These are phyloP conservation scores for Eucalyptus coolabah DNA, from an alignment of 345 rosid genomes.

Conservation along the genomic window DNA sequence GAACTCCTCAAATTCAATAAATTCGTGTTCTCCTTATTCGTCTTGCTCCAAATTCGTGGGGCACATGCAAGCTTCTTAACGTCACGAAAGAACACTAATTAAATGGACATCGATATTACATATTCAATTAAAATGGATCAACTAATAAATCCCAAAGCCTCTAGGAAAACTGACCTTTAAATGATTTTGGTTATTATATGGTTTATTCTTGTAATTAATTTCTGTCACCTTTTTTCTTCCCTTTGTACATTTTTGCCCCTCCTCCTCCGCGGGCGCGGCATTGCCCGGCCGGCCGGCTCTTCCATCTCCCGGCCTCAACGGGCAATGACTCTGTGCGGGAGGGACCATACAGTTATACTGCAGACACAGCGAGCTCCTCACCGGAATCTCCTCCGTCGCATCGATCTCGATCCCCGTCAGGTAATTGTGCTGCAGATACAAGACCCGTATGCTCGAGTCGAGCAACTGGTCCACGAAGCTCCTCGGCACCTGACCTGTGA, in stretches of 20 bases:
- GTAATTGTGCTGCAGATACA: constrained; percentile 82
- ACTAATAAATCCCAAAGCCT: background rate
- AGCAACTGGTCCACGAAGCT: constrained; percentile 62
- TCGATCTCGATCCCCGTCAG: constrained; percentile 72
- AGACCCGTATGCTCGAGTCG: constrained; percentile 39
- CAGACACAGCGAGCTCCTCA: constrained; percentile 65
- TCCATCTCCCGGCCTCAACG: constrained; percentile 67
- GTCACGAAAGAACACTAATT: background rate
- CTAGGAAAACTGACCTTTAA: background rate
- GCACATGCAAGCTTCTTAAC: background rate
- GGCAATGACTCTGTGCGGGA: constrained; percentile 77
- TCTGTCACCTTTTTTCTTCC: background rate
- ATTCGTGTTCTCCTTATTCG: background rate
- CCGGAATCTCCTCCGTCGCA: constrained; percentile 73
- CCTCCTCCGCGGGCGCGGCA: constrained; percentile 30
- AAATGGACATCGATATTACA: background rate
- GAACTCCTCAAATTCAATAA: background rate
- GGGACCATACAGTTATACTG: constrained; percentile 95
- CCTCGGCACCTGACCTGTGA: constrained; percentile 65
- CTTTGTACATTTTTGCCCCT: background rate
- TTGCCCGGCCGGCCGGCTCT: constrained; percentile 63
- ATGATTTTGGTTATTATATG: background rate
- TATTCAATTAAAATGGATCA: background rate
- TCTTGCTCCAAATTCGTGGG: background rate
- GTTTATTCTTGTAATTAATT: background rate